Evolutionary conservation across 2,329 filamentous ascomycete species (phyloP).

Genomic region (Penicillium glabrum): DNA sequence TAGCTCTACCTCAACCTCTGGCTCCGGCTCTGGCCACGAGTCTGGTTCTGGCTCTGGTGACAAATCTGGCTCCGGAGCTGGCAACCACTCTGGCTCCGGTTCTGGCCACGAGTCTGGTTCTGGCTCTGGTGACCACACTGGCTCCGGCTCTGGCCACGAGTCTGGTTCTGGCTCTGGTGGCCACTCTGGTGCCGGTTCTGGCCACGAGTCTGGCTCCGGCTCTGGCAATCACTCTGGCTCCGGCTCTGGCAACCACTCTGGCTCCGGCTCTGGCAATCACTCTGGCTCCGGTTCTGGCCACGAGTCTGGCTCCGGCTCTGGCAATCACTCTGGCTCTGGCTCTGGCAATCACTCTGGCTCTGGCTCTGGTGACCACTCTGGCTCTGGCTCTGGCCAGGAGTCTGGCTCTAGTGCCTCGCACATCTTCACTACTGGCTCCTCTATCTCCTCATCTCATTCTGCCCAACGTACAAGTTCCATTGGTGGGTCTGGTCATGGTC

Average conservation of each 20-base stretch:
- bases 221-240: not conserved
- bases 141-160: not conserved
- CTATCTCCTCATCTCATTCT: not conserved
- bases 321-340: not conserved
- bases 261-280: too few species aligned
- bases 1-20: too few species aligned
- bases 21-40: not conserved
- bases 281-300: too few species aligned
- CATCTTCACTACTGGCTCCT: too few species aligned
- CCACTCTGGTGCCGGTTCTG: not conserved
- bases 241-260: not conserved
- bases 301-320: not conserved
- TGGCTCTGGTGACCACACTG: not conserved
- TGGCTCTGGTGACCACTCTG: not conserved
- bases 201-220: too few species aligned
- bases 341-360: not conserved
- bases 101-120: not conserved
- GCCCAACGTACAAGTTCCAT: not conserved
- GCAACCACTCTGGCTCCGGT: not conserved
- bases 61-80: not conserved
- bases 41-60: not conserved
- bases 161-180: not conserved
- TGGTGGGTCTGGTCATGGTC: too few species aligned
- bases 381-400: not conserved
- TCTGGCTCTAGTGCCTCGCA: not conserved